A percentile compares a stretch with the other conserved stretches of the same genome.
These are phyloP conservation scores for Globisporangium cylindrosporum DNA, from an alignment of 352 stramenopile species.

Conservation along the genomic window DNA sequence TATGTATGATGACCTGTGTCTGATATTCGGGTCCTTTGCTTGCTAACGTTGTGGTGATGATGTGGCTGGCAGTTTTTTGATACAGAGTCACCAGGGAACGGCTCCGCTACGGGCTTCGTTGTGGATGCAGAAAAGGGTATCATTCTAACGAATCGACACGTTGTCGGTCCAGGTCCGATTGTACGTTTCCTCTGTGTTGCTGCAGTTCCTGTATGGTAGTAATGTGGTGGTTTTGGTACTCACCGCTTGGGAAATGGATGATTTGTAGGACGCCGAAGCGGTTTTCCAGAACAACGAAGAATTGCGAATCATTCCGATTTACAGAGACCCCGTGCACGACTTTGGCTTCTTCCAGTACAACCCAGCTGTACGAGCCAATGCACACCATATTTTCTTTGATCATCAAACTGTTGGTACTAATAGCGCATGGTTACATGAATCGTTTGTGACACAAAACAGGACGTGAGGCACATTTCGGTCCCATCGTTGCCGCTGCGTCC, in stretches of 20 bases:
- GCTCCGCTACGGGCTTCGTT: conserved; percentile 90
- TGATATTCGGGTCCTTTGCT: not conserved
- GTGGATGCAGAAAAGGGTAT: conserved; percentile 90
- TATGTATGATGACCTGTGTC: not conserved
- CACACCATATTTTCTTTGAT: not conserved
- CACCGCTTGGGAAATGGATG: not conserved
- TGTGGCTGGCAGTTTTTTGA: conserved; percentile 81
- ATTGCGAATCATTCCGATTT: conserved; percentile 90
- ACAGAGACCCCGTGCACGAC: conserved; percentile 91
- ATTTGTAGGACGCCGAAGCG: conserved; percentile 74
- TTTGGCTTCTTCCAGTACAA: conserved; percentile 93
- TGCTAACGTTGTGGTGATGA: not conserved
- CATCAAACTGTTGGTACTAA: not conserved
- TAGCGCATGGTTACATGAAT: not conserved
- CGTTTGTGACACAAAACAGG: conserved; percentile 24
- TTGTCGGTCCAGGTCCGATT: conserved; percentile 83
- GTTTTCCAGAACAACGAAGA: conserved; percentile 95
- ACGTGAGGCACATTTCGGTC: conserved; percentile 85
- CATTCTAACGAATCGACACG: conserved; percentile 93
- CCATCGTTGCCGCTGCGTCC: conserved; percentile 76
- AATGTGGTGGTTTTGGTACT: not conserved
- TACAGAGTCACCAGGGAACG: conserved; percentile 83
- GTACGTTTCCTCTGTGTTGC: conserved; percentile 30
- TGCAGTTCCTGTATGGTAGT: not conserved
- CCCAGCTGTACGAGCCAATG: conserved; percentile 40